phyloP scores from a whole-genome alignment of 768 basidiomycete genomes.

The Artomyces pyxidatus region DNA sequence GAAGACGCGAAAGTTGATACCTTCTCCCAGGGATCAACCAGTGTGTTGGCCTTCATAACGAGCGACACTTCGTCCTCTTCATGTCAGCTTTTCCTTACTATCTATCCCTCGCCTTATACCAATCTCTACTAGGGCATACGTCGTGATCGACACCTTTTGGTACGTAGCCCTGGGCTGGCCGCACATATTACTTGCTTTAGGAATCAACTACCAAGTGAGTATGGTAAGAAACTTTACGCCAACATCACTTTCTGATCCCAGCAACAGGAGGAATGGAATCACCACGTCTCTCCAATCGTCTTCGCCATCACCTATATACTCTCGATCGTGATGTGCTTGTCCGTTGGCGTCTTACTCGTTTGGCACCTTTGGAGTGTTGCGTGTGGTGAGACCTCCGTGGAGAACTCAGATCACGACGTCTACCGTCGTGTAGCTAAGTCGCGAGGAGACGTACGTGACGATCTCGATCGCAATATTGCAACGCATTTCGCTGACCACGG shows the following conservation, averaged over 20 bases:
- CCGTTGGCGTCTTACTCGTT: slow-evolving; percentile 60
- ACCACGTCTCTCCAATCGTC: slow-evolving; percentile 52
- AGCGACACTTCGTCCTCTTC: slow-evolving; percentile 93
- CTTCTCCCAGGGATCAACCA: slow-evolving; percentile 80
- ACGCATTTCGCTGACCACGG: not conserved
- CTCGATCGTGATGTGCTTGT: slow-evolving; percentile 62
- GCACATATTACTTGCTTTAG: slow-evolving; percentile 49
- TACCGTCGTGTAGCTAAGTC: slow-evolving; percentile 63
- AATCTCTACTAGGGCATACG: slow-evolving; percentile 53
- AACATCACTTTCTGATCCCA: not conserved
- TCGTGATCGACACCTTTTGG: slow-evolving; percentile 61
- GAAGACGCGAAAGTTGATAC: too few species aligned
- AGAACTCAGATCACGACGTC: slow-evolving; percentile 77
- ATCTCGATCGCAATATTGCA: not conserved
- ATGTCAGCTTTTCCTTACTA: slow-evolving; percentile 45
- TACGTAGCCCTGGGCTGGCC: slow-evolving; percentile 58
- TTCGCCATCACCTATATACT: slow-evolving; percentile 77
- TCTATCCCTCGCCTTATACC: not conserved
- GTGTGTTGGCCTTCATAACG: slow-evolving; percentile 94
- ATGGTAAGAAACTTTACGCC: not conserved
- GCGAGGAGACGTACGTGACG: slow-evolving; percentile 53
- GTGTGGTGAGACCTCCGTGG: slow-evolving; percentile 81
- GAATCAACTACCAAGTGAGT: slow-evolving; percentile 39
- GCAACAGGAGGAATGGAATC: slow-evolving; percentile 18
- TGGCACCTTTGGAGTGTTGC: slow-evolving; percentile 71